phyloP scores from a whole-genome alignment of 208 protist genomes.

The Trypanosoma caninum region DNA sequence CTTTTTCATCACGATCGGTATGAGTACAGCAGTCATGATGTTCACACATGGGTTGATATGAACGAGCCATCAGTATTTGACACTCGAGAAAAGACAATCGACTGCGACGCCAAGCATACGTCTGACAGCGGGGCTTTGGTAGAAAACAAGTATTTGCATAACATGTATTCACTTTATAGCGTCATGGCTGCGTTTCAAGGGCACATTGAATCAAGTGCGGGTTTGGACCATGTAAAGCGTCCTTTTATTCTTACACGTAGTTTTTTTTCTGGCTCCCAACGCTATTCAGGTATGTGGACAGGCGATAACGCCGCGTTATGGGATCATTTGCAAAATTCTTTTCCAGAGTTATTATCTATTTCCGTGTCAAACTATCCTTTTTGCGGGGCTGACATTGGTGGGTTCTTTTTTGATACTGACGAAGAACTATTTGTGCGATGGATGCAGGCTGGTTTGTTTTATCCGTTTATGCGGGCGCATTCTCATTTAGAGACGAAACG shows the following conservation, averaged over 20 bases:
- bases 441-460: slow-evolving; percentile 95
- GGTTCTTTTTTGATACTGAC: slow-evolving; percentile 97
- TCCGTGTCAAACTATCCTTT: slow-evolving; percentile 95
- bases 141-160: slow-evolving; percentile 97
- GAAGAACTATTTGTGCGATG: slow-evolving; percentile 96
- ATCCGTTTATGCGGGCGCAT: slow-evolving; percentile 98
- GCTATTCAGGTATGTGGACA: slow-evolving; percentile 97
- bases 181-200: slow-evolving; percentile 90
- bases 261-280: slow-evolving; percentile 98
- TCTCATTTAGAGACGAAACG: slow-evolving; percentile 95
- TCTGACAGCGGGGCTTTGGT: slow-evolving; percentile 53
- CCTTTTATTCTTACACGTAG: slow-evolving; percentile 98
- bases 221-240: slow-evolving; percentile 43
- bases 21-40: slow-evolving; percentile 71
- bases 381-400: slow-evolving; percentile 96
- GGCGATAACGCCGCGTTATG: slow-evolving; percentile 97
- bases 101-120: slow-evolving; percentile 87
- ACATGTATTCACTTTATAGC: slow-evolving; percentile 95
- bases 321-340: slow-evolving; percentile 92
- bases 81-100: slow-evolving; percentile 94
- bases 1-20: slow-evolving; percentile 91
- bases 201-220: slow-evolving; percentile 55
- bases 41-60: slow-evolving; percentile 99
- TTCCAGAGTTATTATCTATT: slow-evolving; percentile 96
- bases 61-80: slow-evolving; percentile 98